Percentiles rank a stretch among this genome's conserved stretches.
These are phyloP conservation scores for Coemansia guatemalensis DNA, from an alignment of 192 early-diverging fungal species.

Conservation along the genomic window DNA sequence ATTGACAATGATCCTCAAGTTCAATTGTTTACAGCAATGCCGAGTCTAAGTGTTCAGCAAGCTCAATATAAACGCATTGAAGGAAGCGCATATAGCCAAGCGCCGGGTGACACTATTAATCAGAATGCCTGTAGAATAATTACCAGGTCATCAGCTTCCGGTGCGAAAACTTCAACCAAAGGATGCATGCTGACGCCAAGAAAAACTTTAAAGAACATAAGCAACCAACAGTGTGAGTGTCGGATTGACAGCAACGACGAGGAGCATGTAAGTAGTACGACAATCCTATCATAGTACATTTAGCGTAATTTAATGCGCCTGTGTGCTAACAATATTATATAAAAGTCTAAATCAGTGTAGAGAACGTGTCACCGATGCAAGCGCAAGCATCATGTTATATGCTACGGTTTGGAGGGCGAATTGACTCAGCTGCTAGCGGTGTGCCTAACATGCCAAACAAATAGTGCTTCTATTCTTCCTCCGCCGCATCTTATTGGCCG, in stretches of 20 bases:
- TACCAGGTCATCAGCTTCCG: background rate
- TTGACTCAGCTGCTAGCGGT: background rate
- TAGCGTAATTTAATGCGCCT: background rate
- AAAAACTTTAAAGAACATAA: background rate
- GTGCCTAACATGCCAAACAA: slow-evolving; percentile 29
- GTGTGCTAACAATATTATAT: background rate
- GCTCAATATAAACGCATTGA: background rate
- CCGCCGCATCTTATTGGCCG: slow-evolving; percentile 8
- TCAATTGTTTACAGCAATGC: slow-evolving; percentile 33
- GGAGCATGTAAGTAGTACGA: slow-evolving; percentile 8
- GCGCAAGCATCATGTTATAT: slow-evolving; percentile 25
- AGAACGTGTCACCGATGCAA: slow-evolving; percentile 31
- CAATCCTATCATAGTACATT: background rate
- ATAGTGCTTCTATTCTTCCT: background rate
- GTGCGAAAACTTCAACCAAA: background rate
- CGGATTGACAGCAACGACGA: background rate
- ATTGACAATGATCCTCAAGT: slow-evolving; percentile 26
- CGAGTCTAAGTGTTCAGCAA: background rate
- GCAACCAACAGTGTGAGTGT: slow-evolving; percentile 15
- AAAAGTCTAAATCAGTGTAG: slow-evolving; percentile 6
- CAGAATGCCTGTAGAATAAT: background rate
- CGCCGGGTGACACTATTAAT: background rate
- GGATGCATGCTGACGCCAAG: background rate
- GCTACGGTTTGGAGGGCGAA: slow-evolving; percentile 19
- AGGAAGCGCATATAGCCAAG: background rate